Evolutionary conservation across 2,329 filamentous ascomycete genomes (phyloP).

Genomic region (Alternaria triticimaculans): DNA sequence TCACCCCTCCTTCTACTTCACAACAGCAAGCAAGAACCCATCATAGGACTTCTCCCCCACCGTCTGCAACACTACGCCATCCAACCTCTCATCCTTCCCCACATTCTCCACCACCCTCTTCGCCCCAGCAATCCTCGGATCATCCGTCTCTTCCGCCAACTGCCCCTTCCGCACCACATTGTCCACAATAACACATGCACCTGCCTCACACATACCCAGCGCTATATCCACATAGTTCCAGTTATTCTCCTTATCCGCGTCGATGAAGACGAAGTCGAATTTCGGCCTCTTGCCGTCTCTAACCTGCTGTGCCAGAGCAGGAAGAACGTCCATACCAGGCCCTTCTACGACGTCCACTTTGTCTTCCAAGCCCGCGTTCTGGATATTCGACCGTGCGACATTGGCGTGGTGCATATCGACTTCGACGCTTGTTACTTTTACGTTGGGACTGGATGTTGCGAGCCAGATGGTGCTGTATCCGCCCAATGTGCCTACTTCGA

Average conservation of each 20-base stretch:
- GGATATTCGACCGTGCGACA: constrained; percentile 57
- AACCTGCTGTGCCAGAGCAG: constrained; percentile 52
- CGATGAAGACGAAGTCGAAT: constrained; percentile 62
- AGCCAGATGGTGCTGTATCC: constrained; percentile 63
- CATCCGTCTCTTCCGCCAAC: constrained; percentile 40
- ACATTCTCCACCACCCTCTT: constrained; percentile 52
- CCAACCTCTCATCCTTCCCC: constrained; percentile 52
- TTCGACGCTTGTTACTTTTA: constrained; percentile 60
- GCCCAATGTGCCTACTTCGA: constrained; percentile 64
- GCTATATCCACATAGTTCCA: constrained; percentile 58
- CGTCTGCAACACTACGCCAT: constrained; percentile 54
- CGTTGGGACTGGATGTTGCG: constrained; percentile 47
- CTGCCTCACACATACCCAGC: constrained; percentile 50
- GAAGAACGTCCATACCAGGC: constrained; percentile 53
- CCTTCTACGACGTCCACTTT: constrained; percentile 56
- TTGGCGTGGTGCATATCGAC: constrained; percentile 54
- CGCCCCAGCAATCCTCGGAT: constrained; percentile 41
- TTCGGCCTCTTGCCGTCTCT: constrained; percentile 45
- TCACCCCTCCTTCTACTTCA: constrained; percentile 31
- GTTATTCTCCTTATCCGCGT: constrained; percentile 60
- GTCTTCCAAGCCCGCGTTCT: constrained; percentile 49
- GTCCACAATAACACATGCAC: constrained; percentile 57
- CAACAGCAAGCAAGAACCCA: constrained; percentile 53
- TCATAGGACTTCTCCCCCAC: constrained; percentile 58
- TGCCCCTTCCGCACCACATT: constrained; percentile 56